Evolutionary conservation across 164 flowering plant genomes (phyloP), one percentile per base, ranked within the genome.

Genomic region (Nelumbo lutea): DNA sequence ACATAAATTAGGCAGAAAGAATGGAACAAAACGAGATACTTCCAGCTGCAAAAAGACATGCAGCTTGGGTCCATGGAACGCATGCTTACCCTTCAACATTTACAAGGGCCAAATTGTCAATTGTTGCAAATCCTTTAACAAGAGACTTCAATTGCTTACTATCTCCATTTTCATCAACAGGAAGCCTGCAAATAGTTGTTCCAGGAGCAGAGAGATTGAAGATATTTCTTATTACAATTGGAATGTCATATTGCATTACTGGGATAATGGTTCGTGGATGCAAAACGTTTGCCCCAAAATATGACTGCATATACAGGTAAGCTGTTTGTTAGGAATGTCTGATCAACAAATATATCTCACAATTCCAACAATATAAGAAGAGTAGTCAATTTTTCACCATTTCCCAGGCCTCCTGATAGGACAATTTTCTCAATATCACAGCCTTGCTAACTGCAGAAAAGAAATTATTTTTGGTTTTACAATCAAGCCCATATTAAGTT

Each of bases 361-460:
- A 72, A 53, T 44, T 68, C 70, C 46, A 42, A 27, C 6, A 6
- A 14, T 38, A 39, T 38, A 27, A 67, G 51, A 70, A 77, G 67
- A 45, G 62, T 39, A 3, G 47, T 61, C 50, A 73, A 68, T 62
- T 45, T 62, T 45, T 82, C 66, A 96, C 99, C 99, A 96, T 93
- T 83, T 96, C 99, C 99, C 99, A 93, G 27, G 99, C 99, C 73
- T 96, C 98, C 84, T 93, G 99, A 79, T 93, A 96, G 52, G 99
- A 89, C 79, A 93, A 73, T 64, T 80, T 84, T 75, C 73, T 78
- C 72, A 96, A 73, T 70, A 96, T 80, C 69, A 96, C 98, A 65
- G 99, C 99, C 77, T 96, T 98, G 78, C 88, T 85, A 80, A 96
- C 99, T 96, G 96, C 83, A 81, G 57, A 70, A 62, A 62, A 69